Conservation (phyloP, 768 basidiomycete species). For the Nidularia pulvinata region DNA sequence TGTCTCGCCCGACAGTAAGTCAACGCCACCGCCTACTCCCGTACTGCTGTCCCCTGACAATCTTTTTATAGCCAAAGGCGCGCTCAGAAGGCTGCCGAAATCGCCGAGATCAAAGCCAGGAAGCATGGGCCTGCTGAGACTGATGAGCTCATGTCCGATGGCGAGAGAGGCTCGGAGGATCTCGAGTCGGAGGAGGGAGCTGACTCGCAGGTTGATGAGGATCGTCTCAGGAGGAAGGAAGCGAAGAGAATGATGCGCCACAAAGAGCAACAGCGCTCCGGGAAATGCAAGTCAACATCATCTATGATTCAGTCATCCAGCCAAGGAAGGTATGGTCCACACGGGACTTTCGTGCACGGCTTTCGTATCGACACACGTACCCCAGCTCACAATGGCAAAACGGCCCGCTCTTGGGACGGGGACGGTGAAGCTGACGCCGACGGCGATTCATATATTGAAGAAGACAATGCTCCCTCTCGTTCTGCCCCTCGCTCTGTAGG, state of each 20-base stretch:
- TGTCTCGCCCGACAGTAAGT: slow-evolving; percentile 74
- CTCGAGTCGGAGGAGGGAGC: slow-evolving; percentile 27
- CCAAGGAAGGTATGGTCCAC: slow-evolving; percentile 5
- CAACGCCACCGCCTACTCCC: slow-evolving; percentile 1
- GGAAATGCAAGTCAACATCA: slow-evolving; percentile 7
- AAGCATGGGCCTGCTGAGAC: slow-evolving; percentile 14
- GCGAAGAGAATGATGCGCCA: slow-evolving; percentile 4
- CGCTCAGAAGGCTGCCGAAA: slow-evolving; percentile 52
- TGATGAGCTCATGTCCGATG: slow-evolving; percentile 25
- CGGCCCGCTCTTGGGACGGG: slow-evolving; percentile 5
- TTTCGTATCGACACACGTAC: slow-evolving; percentile 4
- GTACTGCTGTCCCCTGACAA: neutral
- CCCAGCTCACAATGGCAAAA: neutral
- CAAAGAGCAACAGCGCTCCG: neutral
- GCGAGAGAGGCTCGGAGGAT: slow-evolving; percentile 18
- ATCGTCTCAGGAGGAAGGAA: slow-evolving; percentile 14
- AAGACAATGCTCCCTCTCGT: slow-evolving; percentile 5
- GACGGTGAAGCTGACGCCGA: slow-evolving; percentile 22
- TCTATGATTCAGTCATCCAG: neutral
- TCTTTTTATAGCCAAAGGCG: slow-evolving; percentile 45
- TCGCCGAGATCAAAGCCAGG: slow-evolving; percentile 41
- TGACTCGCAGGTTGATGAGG: slow-evolving; percentile 16
- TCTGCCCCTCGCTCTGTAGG: neutral
- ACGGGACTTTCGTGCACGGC: neutral
- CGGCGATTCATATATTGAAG: slow-evolving; percentile 8